Conservation (phyloP, 441 rosid species). For the Gossypium schwendimanii region DNA sequence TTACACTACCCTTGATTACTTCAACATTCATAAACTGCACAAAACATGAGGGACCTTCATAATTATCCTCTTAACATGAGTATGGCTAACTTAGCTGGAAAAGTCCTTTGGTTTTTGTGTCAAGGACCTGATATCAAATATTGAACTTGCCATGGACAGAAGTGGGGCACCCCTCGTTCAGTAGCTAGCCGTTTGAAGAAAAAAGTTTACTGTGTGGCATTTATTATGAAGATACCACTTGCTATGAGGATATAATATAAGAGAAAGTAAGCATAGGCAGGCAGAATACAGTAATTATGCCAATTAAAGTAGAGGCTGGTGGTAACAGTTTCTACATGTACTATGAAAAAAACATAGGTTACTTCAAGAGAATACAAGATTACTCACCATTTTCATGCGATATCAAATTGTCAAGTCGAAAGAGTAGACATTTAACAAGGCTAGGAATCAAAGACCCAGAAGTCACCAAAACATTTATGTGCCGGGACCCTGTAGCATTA, state of each 20-base stretch:
- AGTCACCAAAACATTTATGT: constrained; percentile 74
- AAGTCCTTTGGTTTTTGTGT: not conserved
- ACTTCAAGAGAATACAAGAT: not conserved
- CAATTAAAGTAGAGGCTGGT: not conserved
- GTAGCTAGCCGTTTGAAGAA: not conserved
- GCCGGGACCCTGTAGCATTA: constrained; percentile 21
- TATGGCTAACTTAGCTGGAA: not conserved
- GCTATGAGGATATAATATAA: not conserved
- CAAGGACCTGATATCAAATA: not conserved
- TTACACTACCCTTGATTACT: not conserved
- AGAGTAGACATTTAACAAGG: constrained; percentile 75
- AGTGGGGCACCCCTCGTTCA: not conserved
- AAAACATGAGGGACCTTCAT: not conserved
- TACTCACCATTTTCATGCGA: constrained; percentile 59
- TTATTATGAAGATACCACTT: not conserved
- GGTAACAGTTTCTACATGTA: not conserved
- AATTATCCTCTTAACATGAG: not conserved
- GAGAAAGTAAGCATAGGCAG: not conserved
- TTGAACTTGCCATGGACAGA: not conserved
- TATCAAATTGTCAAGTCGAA: constrained; percentile 54
- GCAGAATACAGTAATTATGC: not conserved
- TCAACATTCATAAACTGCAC: not conserved
- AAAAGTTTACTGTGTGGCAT: not conserved
- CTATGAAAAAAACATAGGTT: not conserved
- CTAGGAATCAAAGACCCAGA: constrained; percentile 84